phyloP scores from a whole-genome alignment of 139 green algal species.

The Micromonas commoda region DNA sequence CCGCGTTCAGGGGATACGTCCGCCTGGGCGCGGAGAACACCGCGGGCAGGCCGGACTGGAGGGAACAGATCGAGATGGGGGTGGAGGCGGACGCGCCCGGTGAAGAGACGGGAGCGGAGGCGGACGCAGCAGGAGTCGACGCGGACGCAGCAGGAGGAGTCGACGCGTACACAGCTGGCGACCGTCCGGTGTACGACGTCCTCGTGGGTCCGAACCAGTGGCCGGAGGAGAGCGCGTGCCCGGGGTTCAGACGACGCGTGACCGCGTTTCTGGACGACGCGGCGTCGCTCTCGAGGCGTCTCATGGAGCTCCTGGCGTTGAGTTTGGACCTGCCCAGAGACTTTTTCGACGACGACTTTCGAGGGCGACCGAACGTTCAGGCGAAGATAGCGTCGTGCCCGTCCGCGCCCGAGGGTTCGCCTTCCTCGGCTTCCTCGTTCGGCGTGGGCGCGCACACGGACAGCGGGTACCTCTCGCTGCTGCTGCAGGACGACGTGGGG shows the following conservation, averaged over 20 bases:
- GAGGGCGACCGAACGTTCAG: constrained; percentile 25
- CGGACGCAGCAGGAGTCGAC: too few relatives aligned
- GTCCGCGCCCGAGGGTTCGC: not conserved
- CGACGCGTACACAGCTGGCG: too few relatives aligned
- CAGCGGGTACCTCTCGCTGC: constrained; percentile 24
- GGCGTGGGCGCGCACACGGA: constrained; percentile 34
- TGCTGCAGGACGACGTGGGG: constrained; percentile 32
- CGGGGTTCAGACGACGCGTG: constrained; percentile 1
- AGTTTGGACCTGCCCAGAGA: not conserved
- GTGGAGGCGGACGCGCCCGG: constrained; percentile 2
- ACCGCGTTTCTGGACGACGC: constrained; percentile 8
- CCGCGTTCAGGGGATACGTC: constrained; percentile 28
- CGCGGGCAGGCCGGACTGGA: constrained; percentile 4
- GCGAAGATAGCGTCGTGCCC: constrained; percentile 29
- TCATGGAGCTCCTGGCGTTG: constrained; percentile 8
- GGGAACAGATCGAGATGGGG: constrained; percentile 31
- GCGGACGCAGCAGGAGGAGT: too few relatives aligned
- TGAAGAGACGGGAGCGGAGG: not conserved
- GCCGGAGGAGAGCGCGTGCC: not conserved
- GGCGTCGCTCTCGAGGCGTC: not conserved
- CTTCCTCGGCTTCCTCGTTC: not conserved
- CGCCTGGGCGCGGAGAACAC: constrained; percentile 24
- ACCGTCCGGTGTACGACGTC: constrained; percentile 11
- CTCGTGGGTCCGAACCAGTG: constrained; percentile 25
- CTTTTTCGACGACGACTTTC: constrained; percentile 24